A percentile compares a stretch with the other conserved stretches of the same genome.
These are phyloP conservation scores for Huntiella bhutanensis DNA, from an alignment of 2,329 filamentous ascomycete species.

Conservation along the genomic window DNA sequence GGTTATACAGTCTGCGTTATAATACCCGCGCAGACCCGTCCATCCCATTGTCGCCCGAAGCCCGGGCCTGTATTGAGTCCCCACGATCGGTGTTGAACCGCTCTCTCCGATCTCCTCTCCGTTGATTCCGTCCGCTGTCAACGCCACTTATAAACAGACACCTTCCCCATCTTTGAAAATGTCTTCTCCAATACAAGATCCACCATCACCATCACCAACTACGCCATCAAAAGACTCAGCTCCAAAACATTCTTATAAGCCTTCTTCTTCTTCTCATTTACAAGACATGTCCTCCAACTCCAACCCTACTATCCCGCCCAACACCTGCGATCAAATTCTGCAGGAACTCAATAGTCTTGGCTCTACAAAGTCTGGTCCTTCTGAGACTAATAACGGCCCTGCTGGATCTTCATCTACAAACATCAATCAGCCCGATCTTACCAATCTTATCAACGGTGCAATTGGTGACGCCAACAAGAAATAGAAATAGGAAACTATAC, in stretches of 20 bases:
- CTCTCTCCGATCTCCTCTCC: too few relatives aligned
- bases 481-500: too few relatives aligned
- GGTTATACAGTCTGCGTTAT: too few relatives aligned
- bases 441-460: constrained; percentile 8
- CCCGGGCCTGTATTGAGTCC: too few relatives aligned
- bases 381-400: constrained; percentile 6
- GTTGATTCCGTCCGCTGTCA: too few relatives aligned
- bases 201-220: neutral
- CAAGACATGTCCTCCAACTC: constrained; percentile 3
- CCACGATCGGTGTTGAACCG: too few relatives aligned
- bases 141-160: too few relatives aligned
- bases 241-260: neutral
- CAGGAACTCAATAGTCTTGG: constrained; percentile 4
- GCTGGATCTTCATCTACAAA: constrained; percentile 3
- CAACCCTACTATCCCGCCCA: constrained; percentile 6
- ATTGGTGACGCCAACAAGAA: constrained; percentile 7
- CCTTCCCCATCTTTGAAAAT: neutral
- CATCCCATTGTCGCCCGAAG: too few relatives aligned
- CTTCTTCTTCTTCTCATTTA: neutral
- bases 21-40: too few relatives aligned
- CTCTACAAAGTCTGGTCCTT: neutral
- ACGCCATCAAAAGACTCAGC: too few relatives aligned
- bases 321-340: constrained; percentile 10
- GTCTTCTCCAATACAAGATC: too few relatives aligned
- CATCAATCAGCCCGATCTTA: constrained; percentile 9